Percentiles rank a stretch among this genome's conserved stretches.
Evolutionary conservation across 1,139 yeast genomes (phyloP).

Genomic region (Candida smagusa): DNA sequence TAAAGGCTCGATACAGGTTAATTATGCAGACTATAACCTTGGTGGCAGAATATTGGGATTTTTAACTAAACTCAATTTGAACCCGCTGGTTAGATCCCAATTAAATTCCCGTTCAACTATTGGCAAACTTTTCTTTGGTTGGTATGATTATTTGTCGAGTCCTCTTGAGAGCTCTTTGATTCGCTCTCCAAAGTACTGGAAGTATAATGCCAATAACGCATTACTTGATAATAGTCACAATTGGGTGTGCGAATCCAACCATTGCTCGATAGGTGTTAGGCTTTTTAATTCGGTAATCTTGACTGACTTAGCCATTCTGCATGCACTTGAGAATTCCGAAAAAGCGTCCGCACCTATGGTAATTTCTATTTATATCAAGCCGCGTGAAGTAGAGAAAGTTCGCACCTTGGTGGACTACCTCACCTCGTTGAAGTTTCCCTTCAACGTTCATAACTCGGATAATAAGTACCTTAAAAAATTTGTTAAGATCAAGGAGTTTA

Average conservation of each 20-base stretch:
- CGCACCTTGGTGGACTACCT: conserved; percentile 16
- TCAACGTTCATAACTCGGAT: conserved; percentile 2
- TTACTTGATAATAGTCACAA: conserved; percentile 31
- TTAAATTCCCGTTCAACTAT: conserved; percentile 15
- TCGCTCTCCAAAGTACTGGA: conserved; percentile 23
- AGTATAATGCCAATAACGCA: conserved; percentile 39
- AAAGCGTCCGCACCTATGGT: conserved; percentile 10
- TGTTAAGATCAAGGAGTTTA: conserved; percentile 28
- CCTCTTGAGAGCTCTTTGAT: conserved; percentile 12
- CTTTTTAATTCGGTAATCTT: conserved; percentile 31
- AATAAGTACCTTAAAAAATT: conserved; percentile 32
- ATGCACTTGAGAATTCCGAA: neutral
- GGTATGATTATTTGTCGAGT: conserved; percentile 36
- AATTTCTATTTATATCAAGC: conserved; percentile 31
- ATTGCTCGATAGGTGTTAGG: conserved; percentile 37
- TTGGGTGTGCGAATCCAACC: conserved; percentile 32
- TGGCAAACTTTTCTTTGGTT: conserved; percentile 34
- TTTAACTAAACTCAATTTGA: conserved; percentile 22
- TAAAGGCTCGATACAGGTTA: conserved; percentile 35
- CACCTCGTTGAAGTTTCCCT: conserved; percentile 14
- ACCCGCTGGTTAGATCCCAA: conserved; percentile 3
- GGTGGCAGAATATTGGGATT: conserved; percentile 44
- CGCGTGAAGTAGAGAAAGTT: conserved; percentile 19
- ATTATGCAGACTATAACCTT: conserved; percentile 40
- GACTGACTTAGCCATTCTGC: conserved; percentile 31